Evolutionary conservation across 2,329 filamentous ascomycete genomes (phyloP), one percentile per base, ranked within the genome.

Genomic region (Colletotrichum sansevieriae): DNA sequence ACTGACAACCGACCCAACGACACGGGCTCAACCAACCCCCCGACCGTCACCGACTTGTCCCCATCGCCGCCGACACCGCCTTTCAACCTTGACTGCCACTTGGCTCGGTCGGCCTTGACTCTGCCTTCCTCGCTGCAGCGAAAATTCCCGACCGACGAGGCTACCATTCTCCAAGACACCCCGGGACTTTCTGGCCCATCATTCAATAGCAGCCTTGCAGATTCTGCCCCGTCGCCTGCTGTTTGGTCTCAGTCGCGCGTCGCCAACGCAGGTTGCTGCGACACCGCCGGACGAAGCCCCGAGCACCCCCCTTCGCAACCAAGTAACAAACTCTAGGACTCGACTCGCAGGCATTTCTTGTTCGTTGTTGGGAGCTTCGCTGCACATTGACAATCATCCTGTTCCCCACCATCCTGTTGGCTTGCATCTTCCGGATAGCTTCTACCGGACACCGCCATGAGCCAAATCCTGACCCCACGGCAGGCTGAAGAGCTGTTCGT

Each of bases 401-500:
- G 18, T 18, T 20, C 52, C 20, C 55, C 20, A 22, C 18, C n/a
- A 25, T 18, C 54, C 18, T 37, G n/a, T 7, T 33, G n/a, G 11
- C 37, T 25, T 51, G 29, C 35, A 13, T 49, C 22, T 37, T 43
- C 57, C 47, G 58, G 13, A 11, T 15, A 13, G 5, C 29, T 29
- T 29, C 29, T 8, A 9, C 29, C 29, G 7, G 37, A 39, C 39
- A 43, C 68, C 74, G 76, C 76, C 73, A 95, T 95, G 92, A 91
- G 88, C 83, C 88, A 89, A 77, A 86, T 93, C 79, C 83, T 96
- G 82, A 94, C 92, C 70, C 84, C 87, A 76, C 89, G 92, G 78
- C 94, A 97, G 84, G 93, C 93, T 72, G 93, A 96, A 82, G 93
- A 96, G 86, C 90, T 96, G 92, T 95, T 86, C 81, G 62, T 68